These are phyloP conservation scores for Cardamine chenopodiifolia DNA, from an alignment of 345 rosid genomes.

Conservation along the genomic window DNA sequence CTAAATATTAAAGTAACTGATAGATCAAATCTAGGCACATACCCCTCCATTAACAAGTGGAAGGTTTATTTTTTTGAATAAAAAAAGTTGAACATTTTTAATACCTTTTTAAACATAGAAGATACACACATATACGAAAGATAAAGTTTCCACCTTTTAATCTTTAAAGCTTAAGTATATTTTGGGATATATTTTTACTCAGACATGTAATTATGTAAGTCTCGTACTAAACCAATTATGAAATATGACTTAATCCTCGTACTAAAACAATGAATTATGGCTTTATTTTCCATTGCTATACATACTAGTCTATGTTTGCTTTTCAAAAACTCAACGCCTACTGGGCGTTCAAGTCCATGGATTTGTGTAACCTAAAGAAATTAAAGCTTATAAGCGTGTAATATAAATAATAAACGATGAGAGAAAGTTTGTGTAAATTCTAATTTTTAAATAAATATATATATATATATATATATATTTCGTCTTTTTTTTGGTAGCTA, in stretches of 20 bases:
- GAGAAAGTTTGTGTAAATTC: not conserved
- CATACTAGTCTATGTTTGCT: not conserved
- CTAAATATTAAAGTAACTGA: constrained; percentile 19
- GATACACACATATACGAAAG: constrained; percentile 20
- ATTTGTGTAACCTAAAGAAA: not conserved
- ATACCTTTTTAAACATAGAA: constrained; percentile 1
- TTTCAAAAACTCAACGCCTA: not conserved
- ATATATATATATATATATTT: too few species aligned
- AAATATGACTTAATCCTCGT: too few species aligned
- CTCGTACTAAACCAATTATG: not conserved
- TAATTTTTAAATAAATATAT: too few species aligned
- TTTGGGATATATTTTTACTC: not conserved
- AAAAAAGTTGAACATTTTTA: not conserved
- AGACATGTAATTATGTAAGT: not conserved
- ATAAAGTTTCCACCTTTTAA: constrained; percentile 9
- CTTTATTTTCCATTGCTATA: not conserved
- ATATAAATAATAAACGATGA: not conserved
- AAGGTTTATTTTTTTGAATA: not conserved
- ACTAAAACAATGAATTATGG: too few species aligned
- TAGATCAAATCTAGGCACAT: constrained; percentile 41
- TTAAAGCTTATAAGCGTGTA: not conserved
- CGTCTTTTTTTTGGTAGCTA: too few species aligned
- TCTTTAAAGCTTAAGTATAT: constrained; percentile 11
- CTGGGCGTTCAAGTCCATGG: not conserved
- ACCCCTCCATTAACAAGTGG: constrained; percentile 42